phyloP scores from a whole-genome alignment of 1,284 basidiomycete genomes.

The Moesziomyces sp. region DNA sequence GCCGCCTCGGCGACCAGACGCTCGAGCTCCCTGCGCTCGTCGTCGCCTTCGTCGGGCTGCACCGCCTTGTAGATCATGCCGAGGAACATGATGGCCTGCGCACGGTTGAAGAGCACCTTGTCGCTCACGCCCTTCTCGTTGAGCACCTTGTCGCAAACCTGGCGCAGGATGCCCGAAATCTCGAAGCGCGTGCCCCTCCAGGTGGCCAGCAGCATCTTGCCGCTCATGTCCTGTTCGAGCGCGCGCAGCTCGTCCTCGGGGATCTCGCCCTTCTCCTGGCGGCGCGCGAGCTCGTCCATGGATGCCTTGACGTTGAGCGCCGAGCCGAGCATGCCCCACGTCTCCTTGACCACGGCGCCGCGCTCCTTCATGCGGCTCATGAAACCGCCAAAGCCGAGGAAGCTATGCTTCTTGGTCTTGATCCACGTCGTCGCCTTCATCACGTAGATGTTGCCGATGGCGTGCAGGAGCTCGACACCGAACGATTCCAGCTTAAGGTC shows the following conservation, averaged over 20 bases:
- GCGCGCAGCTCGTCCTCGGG: slow-evolving; percentile 78
- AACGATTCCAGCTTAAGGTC: slow-evolving; percentile 98
- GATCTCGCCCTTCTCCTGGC: slow-evolving; percentile 87
- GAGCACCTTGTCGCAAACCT: slow-evolving; percentile 64
- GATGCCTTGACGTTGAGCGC: slow-evolving; percentile 72
- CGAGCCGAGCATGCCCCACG: slow-evolving; percentile 70
- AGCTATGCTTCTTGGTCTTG: slow-evolving; percentile 77
- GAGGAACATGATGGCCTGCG: slow-evolving; percentile 60
- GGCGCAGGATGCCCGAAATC: slow-evolving; percentile 60
- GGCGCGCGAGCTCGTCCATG: slow-evolving; percentile 87
- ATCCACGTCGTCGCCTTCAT: slow-evolving; percentile 91
- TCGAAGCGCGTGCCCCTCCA: slow-evolving; percentile 63
- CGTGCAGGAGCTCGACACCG: slow-evolving; percentile 82
- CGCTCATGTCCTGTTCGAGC: slow-evolving; percentile 92
- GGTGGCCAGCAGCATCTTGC: slow-evolving; percentile 73
- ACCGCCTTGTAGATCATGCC: slow-evolving; percentile 67
- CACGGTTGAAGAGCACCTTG: slow-evolving; percentile 63
- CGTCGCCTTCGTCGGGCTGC: slow-evolving; percentile 63
- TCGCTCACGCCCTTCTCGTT: slow-evolving; percentile 65
- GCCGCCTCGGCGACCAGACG: slow-evolving; percentile 70
- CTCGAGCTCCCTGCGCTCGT: slow-evolving; percentile 66
- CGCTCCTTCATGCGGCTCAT: slow-evolving; percentile 95
- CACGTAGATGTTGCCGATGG: slow-evolving; percentile 79
- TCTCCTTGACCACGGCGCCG: slow-evolving; percentile 75
- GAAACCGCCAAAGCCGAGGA: slow-evolving; percentile 87